Percentiles rank a stretch among this genome's conserved stretches.
phyloP scores from a whole-genome alignment of 2,329 filamentous ascomycete species.

The Phyllachora maydis region DNA sequence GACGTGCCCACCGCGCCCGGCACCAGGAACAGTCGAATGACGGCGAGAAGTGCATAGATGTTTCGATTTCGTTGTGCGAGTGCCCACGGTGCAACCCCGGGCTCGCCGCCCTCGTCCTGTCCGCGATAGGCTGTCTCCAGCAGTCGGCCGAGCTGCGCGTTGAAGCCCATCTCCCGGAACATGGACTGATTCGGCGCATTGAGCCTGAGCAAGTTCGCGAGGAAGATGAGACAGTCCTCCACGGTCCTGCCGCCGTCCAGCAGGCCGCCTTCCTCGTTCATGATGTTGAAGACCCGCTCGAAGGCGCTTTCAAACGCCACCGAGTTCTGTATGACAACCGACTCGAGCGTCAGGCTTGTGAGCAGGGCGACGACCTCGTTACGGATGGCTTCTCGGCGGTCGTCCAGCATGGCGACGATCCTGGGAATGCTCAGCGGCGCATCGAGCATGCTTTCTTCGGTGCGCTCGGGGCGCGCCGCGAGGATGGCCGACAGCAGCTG shows the following conservation, averaged over 20 bases:
- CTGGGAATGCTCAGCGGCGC: conserved; percentile 77
- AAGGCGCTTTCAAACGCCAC: conserved; percentile 93
- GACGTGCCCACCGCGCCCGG: conserved; percentile 60
- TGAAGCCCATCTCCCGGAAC: conserved; percentile 77
- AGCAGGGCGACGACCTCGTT: conserved; percentile 78
- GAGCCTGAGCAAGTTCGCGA: conserved; percentile 72
- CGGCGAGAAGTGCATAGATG: conserved; percentile 70
- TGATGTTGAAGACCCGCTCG: conserved; percentile 64
- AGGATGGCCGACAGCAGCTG: conserved; percentile 79
- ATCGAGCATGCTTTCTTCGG: conserved; percentile 83
- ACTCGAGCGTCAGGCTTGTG: conserved; percentile 71
- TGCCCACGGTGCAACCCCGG: conserved; percentile 56
- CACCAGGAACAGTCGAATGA: conserved; percentile 70
- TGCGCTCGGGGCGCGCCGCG: conserved; percentile 68
- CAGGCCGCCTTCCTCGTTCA: conserved; percentile 64
- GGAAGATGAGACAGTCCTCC: conserved; percentile 78
- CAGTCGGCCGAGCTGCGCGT: conserved; percentile 49
- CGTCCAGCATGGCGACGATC: conserved; percentile 67
- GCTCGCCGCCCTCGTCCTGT: conserved; percentile 30
- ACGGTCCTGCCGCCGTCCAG: conserved; percentile 68
- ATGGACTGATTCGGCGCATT: conserved; percentile 87
- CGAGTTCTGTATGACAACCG: conserved; percentile 78
- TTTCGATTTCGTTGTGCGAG: conserved; percentile 71
- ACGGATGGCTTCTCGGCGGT: conserved; percentile 66
- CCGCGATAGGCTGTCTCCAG: conserved; percentile 37